A percentile compares a stretch with the other conserved stretches of the same genome.
phyloP scores from a whole-genome alignment of 2,329 filamentous ascomycete genomes.

The Ophiobolus disseminans region DNA sequence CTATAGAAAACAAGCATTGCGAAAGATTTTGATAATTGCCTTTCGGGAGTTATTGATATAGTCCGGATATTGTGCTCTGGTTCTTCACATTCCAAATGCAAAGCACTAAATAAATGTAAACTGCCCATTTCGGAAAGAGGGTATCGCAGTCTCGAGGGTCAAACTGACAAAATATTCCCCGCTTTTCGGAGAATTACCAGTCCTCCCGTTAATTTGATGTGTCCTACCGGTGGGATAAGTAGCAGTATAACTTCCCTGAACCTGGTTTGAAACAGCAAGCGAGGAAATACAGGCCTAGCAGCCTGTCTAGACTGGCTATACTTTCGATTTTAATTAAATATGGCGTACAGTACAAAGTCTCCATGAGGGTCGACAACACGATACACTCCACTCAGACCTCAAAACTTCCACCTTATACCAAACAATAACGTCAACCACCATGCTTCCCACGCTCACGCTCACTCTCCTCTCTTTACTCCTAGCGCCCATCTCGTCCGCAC shows the following conservation, averaged over 20 bases:
- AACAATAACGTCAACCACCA: neutral
- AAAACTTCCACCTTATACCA: neutral
- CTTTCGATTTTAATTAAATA: too few species aligned
- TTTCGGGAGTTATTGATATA: too few species aligned
- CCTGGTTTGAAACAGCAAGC: neutral
- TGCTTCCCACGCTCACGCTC: slow-evolving; percentile 3
- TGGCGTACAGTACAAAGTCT: neutral
- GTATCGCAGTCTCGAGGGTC: too few species aligned
- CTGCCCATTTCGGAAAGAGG: too few species aligned
- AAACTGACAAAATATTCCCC: too few species aligned
- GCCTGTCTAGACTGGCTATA: neutral
- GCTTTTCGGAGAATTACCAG: slow-evolving; percentile 4
- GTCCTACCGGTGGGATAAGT: slow-evolving; percentile 5
- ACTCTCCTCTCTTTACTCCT: slow-evolving; percentile 15
- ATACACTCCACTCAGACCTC: neutral
- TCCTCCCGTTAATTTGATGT: neutral
- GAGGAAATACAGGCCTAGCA: neutral
- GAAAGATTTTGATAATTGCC: too few species aligned
- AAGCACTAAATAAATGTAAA: too few species aligned
- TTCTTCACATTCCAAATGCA: too few species aligned
- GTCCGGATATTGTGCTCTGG: too few species aligned
- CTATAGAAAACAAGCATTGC: too few species aligned
- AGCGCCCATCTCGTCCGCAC: slow-evolving; percentile 18
- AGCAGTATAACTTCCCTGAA: neutral
- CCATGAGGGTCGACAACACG: too few species aligned